Conservation (phyloP, 306 rosid genomes). For the Mimosa pudica region DNA sequence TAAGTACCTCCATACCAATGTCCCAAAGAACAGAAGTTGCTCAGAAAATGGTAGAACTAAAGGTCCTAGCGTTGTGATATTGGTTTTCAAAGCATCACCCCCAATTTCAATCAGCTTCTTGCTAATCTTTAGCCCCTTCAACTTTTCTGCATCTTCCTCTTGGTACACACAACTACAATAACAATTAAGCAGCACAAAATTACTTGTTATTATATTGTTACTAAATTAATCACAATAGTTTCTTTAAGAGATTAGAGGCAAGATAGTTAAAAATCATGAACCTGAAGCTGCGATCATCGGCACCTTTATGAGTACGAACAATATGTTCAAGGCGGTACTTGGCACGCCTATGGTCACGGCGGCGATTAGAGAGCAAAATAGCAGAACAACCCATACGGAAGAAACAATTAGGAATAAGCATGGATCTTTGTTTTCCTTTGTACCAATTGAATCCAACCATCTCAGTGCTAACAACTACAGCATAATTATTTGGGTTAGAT, state of each 20-base stretch:
- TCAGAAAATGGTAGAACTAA: conserved; percentile 88
- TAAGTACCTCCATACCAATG: conserved; percentile 73
- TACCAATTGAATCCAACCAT: conserved; percentile 92
- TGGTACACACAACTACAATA: conserved; percentile 77
- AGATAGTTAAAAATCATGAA: not conserved
- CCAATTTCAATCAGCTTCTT: conserved; percentile 86
- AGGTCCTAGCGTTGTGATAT: conserved; percentile 68
- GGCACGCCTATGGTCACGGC: conserved; percentile 71
- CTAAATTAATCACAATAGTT: not conserved
- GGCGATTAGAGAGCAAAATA: conserved; percentile 80
- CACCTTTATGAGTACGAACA: conserved; percentile 95
- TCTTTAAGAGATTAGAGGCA: not conserved
- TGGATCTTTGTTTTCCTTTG: conserved; percentile 78
- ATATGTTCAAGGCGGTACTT: conserved; percentile 91
- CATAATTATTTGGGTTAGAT: conserved; percentile 78
- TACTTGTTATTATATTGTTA: not conserved
- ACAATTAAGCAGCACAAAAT: not conserved
- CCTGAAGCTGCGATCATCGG: conserved; percentile 97
- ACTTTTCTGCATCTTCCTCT: conserved; percentile 83
- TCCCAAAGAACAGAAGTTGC: conserved; percentile 79
- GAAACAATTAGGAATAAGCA: conserved; percentile 87
- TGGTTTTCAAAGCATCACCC: conserved; percentile 63
- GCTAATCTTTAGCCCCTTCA: conserved; percentile 88
- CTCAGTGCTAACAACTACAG: conserved; percentile 92
- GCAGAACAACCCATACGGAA: conserved; percentile 99